These are phyloP conservation scores for Mortierella sp. DNA, from an alignment of 371 early-diverging fungal genomes.

Conservation along the genomic window DNA sequence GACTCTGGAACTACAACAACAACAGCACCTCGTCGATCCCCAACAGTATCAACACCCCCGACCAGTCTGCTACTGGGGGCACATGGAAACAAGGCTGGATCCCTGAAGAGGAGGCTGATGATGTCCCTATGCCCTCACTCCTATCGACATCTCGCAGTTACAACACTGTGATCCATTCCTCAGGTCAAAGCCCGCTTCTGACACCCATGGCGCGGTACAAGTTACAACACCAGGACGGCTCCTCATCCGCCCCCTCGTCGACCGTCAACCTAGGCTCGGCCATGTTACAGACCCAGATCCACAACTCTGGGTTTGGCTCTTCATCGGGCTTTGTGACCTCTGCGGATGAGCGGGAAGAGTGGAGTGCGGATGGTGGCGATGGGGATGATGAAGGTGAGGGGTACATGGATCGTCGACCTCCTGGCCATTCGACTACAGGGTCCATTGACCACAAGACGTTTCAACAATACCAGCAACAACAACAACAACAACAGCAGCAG, in stretches of 20 bases:
- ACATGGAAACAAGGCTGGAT: conserved; percentile 57
- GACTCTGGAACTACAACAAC: conserved; percentile 27
- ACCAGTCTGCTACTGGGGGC: conserved; percentile 28
- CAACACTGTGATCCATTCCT: conserved; percentile 11
- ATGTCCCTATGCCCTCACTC: conserved; percentile 35
- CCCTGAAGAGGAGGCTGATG: conserved; percentile 41
- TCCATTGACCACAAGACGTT: background rate
- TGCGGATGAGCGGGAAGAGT: conserved; percentile 52
- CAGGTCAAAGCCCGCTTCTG: conserved; percentile 33
- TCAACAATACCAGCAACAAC: conserved; percentile 1
- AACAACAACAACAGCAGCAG: conserved; percentile 9
- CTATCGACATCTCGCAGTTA: conserved; percentile 41
- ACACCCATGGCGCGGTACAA: conserved; percentile 48
- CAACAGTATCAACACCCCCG: conserved; percentile 23
- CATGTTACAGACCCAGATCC: background rate
- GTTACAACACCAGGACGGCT: conserved; percentile 44
- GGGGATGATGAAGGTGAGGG: conserved; percentile 54
- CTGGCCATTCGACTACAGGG: conserved; percentile 8
- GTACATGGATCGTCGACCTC: conserved; percentile 14
- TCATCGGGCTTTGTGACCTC: conserved; percentile 28
- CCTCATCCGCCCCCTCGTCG: conserved; percentile 46
- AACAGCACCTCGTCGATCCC: conserved; percentile 1
- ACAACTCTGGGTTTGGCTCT: conserved; percentile 22
- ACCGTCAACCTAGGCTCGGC: conserved; percentile 27
- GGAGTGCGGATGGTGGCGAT: conserved; percentile 50